Base-by-base conservation (phyloP, 2,329 filamentous ascomycete species). In the Elsinoe australis region DNA sequence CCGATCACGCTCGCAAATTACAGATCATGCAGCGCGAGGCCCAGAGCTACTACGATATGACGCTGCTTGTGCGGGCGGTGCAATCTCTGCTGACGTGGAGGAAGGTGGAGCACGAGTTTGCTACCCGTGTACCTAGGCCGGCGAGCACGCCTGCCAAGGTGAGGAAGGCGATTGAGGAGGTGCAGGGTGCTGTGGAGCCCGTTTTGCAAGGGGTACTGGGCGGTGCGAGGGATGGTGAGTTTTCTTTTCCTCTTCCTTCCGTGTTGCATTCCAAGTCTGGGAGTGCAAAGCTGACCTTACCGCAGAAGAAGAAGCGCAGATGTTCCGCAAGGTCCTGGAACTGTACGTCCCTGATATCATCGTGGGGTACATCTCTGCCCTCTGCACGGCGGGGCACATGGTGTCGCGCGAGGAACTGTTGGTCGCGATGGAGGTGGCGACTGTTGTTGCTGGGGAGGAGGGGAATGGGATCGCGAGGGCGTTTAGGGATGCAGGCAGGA, bases 301-400 rank as follows among this genome's bases (percentile, higher is more conserved):
- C 22, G 56, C 51, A 74, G 74, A 71, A 42, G 59, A 63, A 46
- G 83, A 83, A 58, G 75, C 78, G 51, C 62, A 71, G 12, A 79
- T 85, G 48, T 75, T 87, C 39, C 67, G 67, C 39, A 67, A 73
- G 18, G 78, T 96, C 45, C 80, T 88, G 55, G 76, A 80, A 48
- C 77, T 79, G 0, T 96, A 94, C 64, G 73, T 98, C 2, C 89
- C 92, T 1, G 88, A 95, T 62, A 77, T 86, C 14, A 72, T 95
- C 33, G 74, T 98, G 42, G 86, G 85, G 2, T 95, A 92, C 63
- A 79, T 92, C 61, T 82, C 78, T 58, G 82, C 85, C 1, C 71
- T 96, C 42, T 85, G 94, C 62, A 85, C 84, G 59, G 83, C 85
- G 0, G 87, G 87, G 3, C 81, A 80, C 38, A 75, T 79, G 41